Base-by-base conservation (phyloP, 441 rosid genomes). In the Mallotus japonicus region DNA sequence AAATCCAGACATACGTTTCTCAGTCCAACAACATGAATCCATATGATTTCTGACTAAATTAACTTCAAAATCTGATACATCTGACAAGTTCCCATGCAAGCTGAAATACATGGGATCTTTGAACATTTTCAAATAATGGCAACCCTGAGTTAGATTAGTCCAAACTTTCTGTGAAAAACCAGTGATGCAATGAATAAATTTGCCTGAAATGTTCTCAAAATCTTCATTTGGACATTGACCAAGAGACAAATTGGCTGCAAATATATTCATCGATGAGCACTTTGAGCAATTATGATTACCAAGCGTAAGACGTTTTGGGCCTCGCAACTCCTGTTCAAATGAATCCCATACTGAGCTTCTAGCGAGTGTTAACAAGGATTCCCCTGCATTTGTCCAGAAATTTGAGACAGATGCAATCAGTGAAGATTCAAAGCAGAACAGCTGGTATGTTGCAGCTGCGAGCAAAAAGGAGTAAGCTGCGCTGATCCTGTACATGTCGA, bases 381-480 rank as follows among this genome's bases (percentile, higher is more conserved):
- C 92, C 14, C 97, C 93, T 14, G 91, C 91, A 67, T 57, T 80
- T 67, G 54, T 77, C 95, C 91, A 89, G 85, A 83, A 86, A 67
- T 77, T 85, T 55, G 89, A 88, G 15, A 85, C 86, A 58, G 82
- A 83, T 6, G 78, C 80, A 77, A 84, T 82, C 61, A 89, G 74
- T 53, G 94, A 89, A 63, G 89, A 54, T 70, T 93, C 95, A 54
- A 67, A 75, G n/a, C 65, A 16, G 67, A 86, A 79, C 37, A 89
- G 80, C 76, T 79, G 85, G 81, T 86, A 75, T 55, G 86, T 80
- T 54, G 79, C 85, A 69, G 86, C 69, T 4, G 92, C 93, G 70
- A 89, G 89, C 73, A 89, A 80, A 47, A 91, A 76, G 51, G 90
- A 85, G 83, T 89, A 93, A 19, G 90, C 93, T 11, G 88, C 91